Conservation (phyloP, 371 early-diverging fungal species). For the Entomophthora muscae region DNA sequence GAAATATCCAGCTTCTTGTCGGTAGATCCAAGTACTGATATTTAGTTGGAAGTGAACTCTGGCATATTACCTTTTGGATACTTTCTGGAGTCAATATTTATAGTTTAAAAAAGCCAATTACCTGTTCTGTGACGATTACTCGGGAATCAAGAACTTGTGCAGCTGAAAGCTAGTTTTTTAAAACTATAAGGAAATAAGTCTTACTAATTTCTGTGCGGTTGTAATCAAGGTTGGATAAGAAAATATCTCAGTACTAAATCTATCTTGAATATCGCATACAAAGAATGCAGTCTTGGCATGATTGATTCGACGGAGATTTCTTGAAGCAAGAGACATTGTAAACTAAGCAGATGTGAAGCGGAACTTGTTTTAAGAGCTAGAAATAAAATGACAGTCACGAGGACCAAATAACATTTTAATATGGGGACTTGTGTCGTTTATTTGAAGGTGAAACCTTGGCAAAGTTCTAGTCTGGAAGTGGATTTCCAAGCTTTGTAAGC, state of each 20-base stretch:
- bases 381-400: no score
- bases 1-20: constrained; percentile 56
- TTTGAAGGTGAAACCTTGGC: no score
- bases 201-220: constrained; percentile 76
- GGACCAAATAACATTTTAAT: no score
- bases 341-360: no score
- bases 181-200: neutral
- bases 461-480: no score
- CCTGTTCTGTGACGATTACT: constrained; percentile 84
- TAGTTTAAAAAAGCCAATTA: constrained; percentile 10
- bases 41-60: no score
- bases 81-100: neutral
- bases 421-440: no score
- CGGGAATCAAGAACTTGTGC: constrained; percentile 59
- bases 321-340: no score
- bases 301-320: constrained; percentile 14
- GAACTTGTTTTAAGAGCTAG: no score
- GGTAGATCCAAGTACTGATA: constrained; percentile 54
- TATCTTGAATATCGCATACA: constrained; percentile 85
- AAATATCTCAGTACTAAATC: constrained; percentile 63
- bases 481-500: no score
- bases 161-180: constrained; percentile 30
- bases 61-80: constrained; percentile 2
- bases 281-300: constrained; percentile 69
- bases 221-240: constrained; percentile 59